These are phyloP conservation scores for Chloromonas sp. DNA, from an alignment of 163 green algal species.

Conservation along the genomic window DNA sequence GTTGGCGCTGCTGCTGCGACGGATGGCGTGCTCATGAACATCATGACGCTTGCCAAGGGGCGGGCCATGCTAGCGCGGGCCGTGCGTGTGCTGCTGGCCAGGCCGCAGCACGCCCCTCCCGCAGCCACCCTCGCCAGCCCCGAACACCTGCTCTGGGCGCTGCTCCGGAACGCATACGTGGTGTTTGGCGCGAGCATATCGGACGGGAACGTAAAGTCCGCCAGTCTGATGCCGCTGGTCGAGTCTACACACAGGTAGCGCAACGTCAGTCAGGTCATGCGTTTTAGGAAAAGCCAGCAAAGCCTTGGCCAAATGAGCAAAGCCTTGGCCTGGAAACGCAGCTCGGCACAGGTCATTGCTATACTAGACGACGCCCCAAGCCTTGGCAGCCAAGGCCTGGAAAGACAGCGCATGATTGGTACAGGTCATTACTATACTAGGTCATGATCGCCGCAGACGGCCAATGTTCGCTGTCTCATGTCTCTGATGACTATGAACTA, in stretches of 20 bases:
- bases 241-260: background rate
- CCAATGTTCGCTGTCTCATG: too few relatives aligned
- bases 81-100: constrained; percentile 5
- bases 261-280: too few relatives aligned
- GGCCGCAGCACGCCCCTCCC: background rate
- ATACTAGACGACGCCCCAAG: too few relatives aligned
- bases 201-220: background rate
- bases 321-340: too few relatives aligned
- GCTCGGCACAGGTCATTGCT: too few relatives aligned
- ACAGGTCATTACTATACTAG: too few relatives aligned
- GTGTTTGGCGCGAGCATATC: constrained; percentile 34
- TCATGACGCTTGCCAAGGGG: constrained; percentile 79
- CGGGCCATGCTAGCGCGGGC: constrained; percentile 51
- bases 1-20: background rate
- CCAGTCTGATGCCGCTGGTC: background rate
- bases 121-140: background rate
- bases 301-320: too few relatives aligned
- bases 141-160: constrained; percentile 54
- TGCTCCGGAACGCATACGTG: constrained; percentile 53
- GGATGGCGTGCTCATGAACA: constrained; percentile 73
- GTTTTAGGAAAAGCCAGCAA: too few relatives aligned
- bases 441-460: too few relatives aligned
- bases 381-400: too few relatives aligned
- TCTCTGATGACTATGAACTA: too few relatives aligned
- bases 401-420: too few relatives aligned